Conservation (phyloP, 2,329 filamentous ascomycete species). For the Thelonectria rubi region DNA sequence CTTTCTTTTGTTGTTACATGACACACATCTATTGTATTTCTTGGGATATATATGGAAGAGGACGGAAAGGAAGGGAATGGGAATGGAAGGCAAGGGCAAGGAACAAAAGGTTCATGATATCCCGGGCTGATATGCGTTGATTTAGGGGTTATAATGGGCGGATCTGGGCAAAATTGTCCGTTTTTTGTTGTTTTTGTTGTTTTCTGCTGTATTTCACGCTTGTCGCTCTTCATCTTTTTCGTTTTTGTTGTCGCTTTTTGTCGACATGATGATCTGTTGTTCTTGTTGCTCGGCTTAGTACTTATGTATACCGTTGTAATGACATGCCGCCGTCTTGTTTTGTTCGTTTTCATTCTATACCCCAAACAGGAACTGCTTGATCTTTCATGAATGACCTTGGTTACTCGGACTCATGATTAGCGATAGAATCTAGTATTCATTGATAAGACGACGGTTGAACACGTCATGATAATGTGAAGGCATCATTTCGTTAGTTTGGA, state of each 20-base stretch:
- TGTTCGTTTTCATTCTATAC: no score
- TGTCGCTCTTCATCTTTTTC: conserved; percentile 1
- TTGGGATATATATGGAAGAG: background rate
- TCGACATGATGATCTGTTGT: background rate
- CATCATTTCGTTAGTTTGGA: no score
- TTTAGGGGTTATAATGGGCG: conserved; percentile 20
- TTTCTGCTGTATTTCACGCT: conserved; percentile 12
- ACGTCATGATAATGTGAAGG: no score
- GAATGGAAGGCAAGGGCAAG: conserved; percentile 1
- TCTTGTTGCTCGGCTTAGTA: conserved; percentile 23
- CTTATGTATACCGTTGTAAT: conserved; percentile 37
- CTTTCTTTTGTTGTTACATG: conserved; percentile 18
- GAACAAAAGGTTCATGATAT: conserved; percentile 34
- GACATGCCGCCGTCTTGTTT: conserved; percentile 15
- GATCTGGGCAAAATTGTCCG: conserved; percentile 7
- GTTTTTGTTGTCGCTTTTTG: conserved; percentile 1
- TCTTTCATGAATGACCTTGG: no score
- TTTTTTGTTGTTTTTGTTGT: conserved; percentile 18
- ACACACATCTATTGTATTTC: conserved; percentile 7
- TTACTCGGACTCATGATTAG: no score
- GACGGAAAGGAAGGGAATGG: background rate
- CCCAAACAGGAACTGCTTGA: no score
- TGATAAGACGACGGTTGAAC: no score
- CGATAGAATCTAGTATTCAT: no score
- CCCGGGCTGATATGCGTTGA: conserved; percentile 16